A percentile compares a stretch with the other conserved stretches of the same genome.
Evolutionary conservation across 192 early-diverging fungal genomes (phyloP).

Genomic region (Jimgerdemannia lactiflua): DNA sequence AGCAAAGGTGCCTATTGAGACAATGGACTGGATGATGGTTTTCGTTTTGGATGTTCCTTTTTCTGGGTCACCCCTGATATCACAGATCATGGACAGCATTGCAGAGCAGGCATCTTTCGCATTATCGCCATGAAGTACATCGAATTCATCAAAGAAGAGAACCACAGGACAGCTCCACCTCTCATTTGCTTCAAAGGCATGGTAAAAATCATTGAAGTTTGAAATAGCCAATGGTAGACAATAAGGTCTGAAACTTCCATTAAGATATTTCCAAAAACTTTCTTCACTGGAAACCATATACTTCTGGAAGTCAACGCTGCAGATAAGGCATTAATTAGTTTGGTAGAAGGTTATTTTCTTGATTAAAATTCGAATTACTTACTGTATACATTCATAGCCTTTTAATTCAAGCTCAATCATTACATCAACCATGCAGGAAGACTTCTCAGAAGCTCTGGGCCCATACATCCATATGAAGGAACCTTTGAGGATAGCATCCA

Average conservation of each 20-base stretch:
- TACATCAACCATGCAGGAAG: too few relatives aligned
- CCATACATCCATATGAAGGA: too few relatives aligned
- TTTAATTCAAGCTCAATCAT: too few relatives aligned
- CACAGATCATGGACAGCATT: constrained; percentile 1
- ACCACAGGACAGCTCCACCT: constrained; percentile 3
- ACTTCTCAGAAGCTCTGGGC: too few relatives aligned
- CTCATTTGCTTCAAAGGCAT: neutral
- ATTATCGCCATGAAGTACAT: constrained; percentile 13
- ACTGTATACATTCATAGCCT: too few relatives aligned
- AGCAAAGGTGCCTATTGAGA: constrained; percentile 16
- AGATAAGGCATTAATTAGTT: constrained; percentile 2
- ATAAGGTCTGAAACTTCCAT: neutral
- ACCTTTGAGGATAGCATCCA: too few relatives aligned
- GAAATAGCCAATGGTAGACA: too few relatives aligned
- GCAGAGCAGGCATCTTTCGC: constrained; percentile 5
- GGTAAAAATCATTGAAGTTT: too few relatives aligned
- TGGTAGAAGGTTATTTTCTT: constrained; percentile 1
- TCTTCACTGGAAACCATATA: constrained; percentile 1
- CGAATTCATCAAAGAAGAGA: constrained; percentile 20
- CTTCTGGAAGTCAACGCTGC: constrained; percentile 8
- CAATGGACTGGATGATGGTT: constrained; percentile 14
- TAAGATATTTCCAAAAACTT: constrained; percentile 9
- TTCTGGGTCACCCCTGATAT: constrained; percentile 6
- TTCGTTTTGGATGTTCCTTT: too few relatives aligned
- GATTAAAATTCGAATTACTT: too few relatives aligned